These are phyloP conservation scores for Vitis cinerea DNA, from an alignment of 164 flowering plant genomes.

Conservation along the genomic window DNA sequence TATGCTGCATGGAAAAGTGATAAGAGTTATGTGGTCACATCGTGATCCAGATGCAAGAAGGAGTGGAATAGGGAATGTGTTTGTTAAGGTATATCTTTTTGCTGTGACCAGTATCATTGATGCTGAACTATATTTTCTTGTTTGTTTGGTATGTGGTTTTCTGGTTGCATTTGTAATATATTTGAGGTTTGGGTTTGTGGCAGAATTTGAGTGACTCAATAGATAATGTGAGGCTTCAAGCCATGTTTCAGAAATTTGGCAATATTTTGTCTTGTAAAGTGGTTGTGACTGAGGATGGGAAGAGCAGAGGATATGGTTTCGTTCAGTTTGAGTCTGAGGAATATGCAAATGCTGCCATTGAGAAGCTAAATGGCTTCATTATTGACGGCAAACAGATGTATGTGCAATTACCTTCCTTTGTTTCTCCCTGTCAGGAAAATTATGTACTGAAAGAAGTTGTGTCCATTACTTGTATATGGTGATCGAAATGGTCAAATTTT, in stretches of 20 bases:
- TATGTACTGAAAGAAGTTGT: too few species aligned
- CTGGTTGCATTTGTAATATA: background rate
- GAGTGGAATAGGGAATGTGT: slow-evolving; percentile 80
- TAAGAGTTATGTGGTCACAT: slow-evolving; percentile 51
- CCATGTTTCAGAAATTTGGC: slow-evolving; percentile 66
- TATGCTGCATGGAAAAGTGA: slow-evolving; percentile 57
- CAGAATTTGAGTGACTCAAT: slow-evolving; percentile 72
- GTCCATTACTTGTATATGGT: background rate
- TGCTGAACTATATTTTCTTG: too few species aligned
- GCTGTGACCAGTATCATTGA: background rate
- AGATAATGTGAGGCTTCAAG: slow-evolving; percentile 55
- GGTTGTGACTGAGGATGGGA: slow-evolving; percentile 65
- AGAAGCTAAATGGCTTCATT: slow-evolving; percentile 48
- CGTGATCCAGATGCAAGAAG: slow-evolving; percentile 73
- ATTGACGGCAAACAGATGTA: slow-evolving; percentile 68
- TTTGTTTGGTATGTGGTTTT: too few species aligned
- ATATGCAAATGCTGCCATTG: slow-evolving; percentile 71
- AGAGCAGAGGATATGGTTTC: slow-evolving; percentile 87
- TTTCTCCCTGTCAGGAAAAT: too few species aligned
- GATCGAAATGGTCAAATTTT: background rate
- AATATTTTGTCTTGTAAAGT: slow-evolving; percentile 79
- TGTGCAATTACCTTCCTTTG: slow-evolving; percentile 6
- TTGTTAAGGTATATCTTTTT: slow-evolving; percentile 64
- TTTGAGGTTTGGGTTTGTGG: slow-evolving; percentile 1
- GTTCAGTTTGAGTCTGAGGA: slow-evolving; percentile 79